Evolutionary conservation across 805 yeast species (phyloP).

Genomic region (Candida silvicultrix): DNA sequence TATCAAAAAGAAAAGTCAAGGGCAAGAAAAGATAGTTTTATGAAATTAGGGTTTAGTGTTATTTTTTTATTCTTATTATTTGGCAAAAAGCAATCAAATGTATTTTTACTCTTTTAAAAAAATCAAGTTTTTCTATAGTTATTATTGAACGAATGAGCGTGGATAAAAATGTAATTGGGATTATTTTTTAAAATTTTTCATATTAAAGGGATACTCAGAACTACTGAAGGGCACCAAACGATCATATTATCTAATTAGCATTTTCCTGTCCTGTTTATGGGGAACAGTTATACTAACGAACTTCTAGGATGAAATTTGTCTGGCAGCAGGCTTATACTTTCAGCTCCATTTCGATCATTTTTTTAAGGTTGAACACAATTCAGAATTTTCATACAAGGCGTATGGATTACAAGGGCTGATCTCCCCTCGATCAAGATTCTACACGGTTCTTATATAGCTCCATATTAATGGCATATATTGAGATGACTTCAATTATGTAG

Average conservation of each 20-base stretch:
- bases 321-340: no score
- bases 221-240: not conserved
- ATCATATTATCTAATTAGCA: not conserved
- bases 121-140: conserved; percentile 2
- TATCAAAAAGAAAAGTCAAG: no score
- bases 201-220: not conserved
- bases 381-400: not conserved
- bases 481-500: not conserved
- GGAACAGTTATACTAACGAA: not conserved
- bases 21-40: no score
- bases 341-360: no score
- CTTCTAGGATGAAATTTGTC: no score
- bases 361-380: no score
- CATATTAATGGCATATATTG: no score
- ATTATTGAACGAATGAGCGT: conserved; percentile 5
- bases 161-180: not conserved
- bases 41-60: not conserved
- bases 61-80: not conserved
- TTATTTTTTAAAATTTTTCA: not conserved
- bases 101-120: not conserved
- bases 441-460: not conserved
- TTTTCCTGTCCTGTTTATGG: not conserved
- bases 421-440: not conserved
- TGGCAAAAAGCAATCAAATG: not conserved
- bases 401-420: not conserved